Base-by-base conservation (phyloP, 2,329 filamentous ascomycete genomes). In the Diaporthe aspalathi region DNA sequence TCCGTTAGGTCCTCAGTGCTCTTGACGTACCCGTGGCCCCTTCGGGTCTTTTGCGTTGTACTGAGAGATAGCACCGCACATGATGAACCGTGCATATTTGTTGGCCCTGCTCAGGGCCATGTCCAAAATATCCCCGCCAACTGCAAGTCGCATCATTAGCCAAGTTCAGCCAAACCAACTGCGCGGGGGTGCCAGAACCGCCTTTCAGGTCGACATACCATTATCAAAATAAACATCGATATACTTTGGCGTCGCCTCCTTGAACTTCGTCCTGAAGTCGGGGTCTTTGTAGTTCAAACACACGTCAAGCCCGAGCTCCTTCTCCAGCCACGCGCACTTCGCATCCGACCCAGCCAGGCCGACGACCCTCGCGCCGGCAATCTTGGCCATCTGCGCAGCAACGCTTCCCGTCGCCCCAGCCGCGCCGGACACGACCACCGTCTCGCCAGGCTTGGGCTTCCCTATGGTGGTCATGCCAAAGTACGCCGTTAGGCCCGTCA, bases 151-250 rank as follows among this genome's bases (percentile, higher is more conserved):
- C 38, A 29, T 17, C 54, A 54, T 56, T 38, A 71, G 67, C 24
- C n/a, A 29, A 8, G 35, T n/a, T 47, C 56, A 60, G 29, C 17
- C 32, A 8, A 14, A 22, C 20, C 12, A 4, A n/a, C 49, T 3
- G 29, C 2, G 17, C 27, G 52, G 2, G 6, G 29, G n/a, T 9
- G 32, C 43, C 50, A 27, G 17, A 35, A 29, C 43, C 29, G 1
- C 29, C 29, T 27, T 4, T 6, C 35, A 54, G 17, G 12, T 1
- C 9, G 62, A 72, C 74, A 74, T 16, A 76, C 76, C 77, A 81
- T 93, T 93, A 80, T 94, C 92, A 78, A 89, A 94, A 80, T 90
- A 94, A n/a, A 94, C 90, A 80, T 92, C 89, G 68, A 91, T 92
- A 49, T 71, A 79, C 11, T 85, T 81, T 53, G 85, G 86, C n/a